Conservation (phyloP, 805 yeast species). For the Jamesozyma spencerorum region DNA sequence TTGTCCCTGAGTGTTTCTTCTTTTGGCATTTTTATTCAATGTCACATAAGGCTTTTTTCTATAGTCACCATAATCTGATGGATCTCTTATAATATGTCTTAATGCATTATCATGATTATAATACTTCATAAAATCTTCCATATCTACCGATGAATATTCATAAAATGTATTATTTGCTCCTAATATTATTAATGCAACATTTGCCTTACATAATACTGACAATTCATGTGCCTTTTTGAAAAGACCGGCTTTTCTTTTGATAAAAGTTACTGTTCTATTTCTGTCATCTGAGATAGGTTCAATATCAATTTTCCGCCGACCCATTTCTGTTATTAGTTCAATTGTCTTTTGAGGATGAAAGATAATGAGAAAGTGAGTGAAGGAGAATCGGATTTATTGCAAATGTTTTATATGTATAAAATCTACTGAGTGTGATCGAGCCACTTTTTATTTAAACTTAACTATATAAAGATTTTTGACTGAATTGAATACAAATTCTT, state of each 20-base stretch:
- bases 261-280: conserved; percentile 61
- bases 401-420: too few species aligned
- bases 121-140: conserved; percentile 39
- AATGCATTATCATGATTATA: conserved; percentile 25
- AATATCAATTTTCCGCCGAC: conserved; percentile 91
- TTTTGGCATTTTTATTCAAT: conserved; percentile 3
- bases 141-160: conserved; percentile 70
- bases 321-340: conserved; percentile 44
- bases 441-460: too few species aligned
- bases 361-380: too few species aligned
- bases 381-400: too few species aligned
- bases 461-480: too few species aligned
- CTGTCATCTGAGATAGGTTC: conserved; percentile 87
- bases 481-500: too few species aligned
- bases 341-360: neutral
- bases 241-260: conserved; percentile 88
- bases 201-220: conserved; percentile 86
- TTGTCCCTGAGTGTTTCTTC: neutral
- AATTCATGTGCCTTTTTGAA: conserved; percentile 58
- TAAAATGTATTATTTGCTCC: conserved; percentile 77
- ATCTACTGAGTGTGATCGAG: too few species aligned
- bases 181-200: conserved; percentile 79
- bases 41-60: conserved; percentile 25
- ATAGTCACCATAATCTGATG: conserved; percentile 59
- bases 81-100: conserved; percentile 22